These are phyloP conservation scores for Achlya hypogyna DNA, from an alignment of 352 stramenopile genomes.

Conservation along the genomic window DNA sequence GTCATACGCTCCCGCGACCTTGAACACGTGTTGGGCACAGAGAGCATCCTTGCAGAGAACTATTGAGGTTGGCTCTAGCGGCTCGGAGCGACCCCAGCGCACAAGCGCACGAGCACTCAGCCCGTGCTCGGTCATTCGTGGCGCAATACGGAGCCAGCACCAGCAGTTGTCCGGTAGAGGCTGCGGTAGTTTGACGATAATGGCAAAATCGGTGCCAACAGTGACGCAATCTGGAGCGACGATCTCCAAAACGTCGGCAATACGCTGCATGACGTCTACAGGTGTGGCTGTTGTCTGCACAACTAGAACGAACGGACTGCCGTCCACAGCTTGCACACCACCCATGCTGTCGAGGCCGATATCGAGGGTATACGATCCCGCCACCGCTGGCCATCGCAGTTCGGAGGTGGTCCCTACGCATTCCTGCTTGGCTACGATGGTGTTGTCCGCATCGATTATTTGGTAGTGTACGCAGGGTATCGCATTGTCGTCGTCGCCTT, in stretches of 20 bases:
- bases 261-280: neutral
- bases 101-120: neutral
- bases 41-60: neutral
- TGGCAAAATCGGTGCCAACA: neutral
- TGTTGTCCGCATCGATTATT: neutral
- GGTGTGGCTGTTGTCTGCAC: neutral
- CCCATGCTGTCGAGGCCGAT: neutral
- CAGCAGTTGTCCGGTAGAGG: neutral
- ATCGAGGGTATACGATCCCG: neutral
- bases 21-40: neutral
- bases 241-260: neutral
- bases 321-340: neutral
- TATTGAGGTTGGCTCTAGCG: neutral
- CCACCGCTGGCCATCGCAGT: neutral
- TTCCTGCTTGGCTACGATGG: neutral
- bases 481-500: neutral
- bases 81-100: neutral
- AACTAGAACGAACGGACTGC: neutral
- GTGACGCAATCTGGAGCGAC: neutral
- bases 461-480: neutral
- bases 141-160: neutral
- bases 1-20: neutral
- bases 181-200: neutral
- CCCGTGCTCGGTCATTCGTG: neutral
- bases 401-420: neutral